phyloP scores from a whole-genome alignment of 1,284 basidiomycete species.

The Phylloporus sp. region DNA sequence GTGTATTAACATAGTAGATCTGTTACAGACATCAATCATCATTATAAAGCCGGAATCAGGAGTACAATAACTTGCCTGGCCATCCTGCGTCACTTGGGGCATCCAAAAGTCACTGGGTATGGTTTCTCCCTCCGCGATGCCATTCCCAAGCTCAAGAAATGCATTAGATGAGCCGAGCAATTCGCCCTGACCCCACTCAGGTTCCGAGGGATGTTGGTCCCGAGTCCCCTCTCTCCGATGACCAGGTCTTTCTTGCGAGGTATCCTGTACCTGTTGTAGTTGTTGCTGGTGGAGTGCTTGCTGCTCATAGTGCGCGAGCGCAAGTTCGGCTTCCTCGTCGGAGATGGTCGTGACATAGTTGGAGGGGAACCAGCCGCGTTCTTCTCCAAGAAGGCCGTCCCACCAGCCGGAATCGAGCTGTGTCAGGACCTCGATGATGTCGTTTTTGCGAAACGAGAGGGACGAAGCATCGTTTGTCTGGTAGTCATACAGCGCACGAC shows the following conservation, averaged over 20 bases:
- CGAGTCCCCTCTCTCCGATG: slow-evolving; percentile 23
- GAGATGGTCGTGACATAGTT: slow-evolving; percentile 89
- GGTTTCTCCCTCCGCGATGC: slow-evolving; percentile 36
- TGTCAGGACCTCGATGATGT: slow-evolving; percentile 94
- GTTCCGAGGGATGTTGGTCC: slow-evolving; percentile 34
- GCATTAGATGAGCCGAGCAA: slow-evolving; percentile 24
- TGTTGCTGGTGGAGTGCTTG: slow-evolving; percentile 33
- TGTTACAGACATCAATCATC: slow-evolving; percentile 42
- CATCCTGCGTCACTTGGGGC: slow-evolving; percentile 74
- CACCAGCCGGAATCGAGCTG: slow-evolving; percentile 96
- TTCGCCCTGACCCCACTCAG: slow-evolving; percentile 35
- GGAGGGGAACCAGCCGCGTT: slow-evolving; percentile 97
- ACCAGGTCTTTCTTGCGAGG: slow-evolving; percentile 17
- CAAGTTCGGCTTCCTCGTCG: slow-evolving; percentile 80
- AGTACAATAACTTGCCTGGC: slow-evolving; percentile 62
- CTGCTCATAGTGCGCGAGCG: slow-evolving; percentile 60
- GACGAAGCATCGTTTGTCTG: slow-evolving; percentile 87
- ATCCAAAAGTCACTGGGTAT: slow-evolving; percentile 81
- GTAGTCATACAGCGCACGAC: slow-evolving; percentile 93
- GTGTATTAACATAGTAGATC: slow-evolving; percentile 94
- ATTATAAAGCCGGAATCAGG: background rate
- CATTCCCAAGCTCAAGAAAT: slow-evolving; percentile 33
- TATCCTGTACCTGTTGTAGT: slow-evolving; percentile 25
- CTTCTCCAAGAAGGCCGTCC: slow-evolving; percentile 91
- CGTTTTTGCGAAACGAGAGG: slow-evolving; percentile 85